These are phyloP conservation scores for Talaromyces stipitatus DNA, from an alignment of 495 filamentous ascomycete genomes.

Conservation along the genomic window DNA sequence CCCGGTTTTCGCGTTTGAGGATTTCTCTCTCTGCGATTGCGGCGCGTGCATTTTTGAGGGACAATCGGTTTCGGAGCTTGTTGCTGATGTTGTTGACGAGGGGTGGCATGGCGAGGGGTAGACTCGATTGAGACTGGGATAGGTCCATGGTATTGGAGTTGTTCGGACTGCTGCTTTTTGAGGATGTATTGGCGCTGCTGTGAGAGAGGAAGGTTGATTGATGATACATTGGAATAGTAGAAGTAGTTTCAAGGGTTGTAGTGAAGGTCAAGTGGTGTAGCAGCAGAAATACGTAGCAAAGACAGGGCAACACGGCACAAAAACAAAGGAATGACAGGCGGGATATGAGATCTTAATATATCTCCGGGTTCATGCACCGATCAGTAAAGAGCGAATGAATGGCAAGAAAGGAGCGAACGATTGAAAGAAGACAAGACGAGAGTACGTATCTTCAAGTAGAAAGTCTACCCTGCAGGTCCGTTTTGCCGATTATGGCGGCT, in stretches of 20 bases:
- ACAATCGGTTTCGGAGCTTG: conserved; percentile 29
- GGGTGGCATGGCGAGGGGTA: neutral
- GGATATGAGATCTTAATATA: neutral
- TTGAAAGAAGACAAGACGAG: neutral
- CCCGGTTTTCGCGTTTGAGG: conserved; percentile 31
- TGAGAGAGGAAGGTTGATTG: neutral
- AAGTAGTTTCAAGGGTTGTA: neutral
- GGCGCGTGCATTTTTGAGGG: conserved; percentile 24
- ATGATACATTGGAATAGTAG: neutral
- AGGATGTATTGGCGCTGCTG: neutral
- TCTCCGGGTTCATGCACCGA: neutral
- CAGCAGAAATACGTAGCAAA: neutral
- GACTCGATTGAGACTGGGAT: neutral
- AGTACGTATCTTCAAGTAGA: neutral
- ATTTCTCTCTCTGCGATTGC: conserved; percentile 34
- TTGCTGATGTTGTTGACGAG: conserved; percentile 14
- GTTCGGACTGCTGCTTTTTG: neutral
- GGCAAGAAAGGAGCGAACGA: neutral
- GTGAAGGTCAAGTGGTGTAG: neutral
- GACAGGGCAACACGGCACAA: neutral
- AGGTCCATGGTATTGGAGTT: neutral
- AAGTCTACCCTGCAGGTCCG: neutral
- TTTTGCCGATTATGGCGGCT: neutral
- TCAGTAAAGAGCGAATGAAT: neutral
- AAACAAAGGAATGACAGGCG: neutral